phyloP scores from a whole-genome alignment of 352 stramenopile genomes.

The Globisporangium iwayamae region DNA sequence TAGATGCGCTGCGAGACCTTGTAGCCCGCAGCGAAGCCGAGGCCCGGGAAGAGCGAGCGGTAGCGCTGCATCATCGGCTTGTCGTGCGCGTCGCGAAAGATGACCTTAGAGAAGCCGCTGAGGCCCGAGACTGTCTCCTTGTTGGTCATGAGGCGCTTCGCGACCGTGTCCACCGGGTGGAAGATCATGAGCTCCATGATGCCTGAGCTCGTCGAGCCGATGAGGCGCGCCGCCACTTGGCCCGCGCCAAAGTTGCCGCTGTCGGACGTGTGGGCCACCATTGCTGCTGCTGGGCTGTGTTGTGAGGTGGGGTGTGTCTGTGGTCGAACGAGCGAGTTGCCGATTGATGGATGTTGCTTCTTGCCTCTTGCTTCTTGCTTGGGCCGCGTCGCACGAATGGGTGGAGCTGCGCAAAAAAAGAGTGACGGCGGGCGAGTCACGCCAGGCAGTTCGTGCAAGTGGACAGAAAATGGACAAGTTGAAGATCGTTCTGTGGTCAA shows the following conservation, averaged over 20 bases:
- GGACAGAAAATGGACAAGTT: neutral
- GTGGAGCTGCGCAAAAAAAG: neutral
- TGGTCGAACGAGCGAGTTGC: conserved; percentile 12
- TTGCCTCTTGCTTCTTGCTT: neutral
- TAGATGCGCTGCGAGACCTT: conserved; percentile 97
- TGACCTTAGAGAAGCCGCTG: conserved; percentile 65
- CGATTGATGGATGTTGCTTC: conserved; percentile 10
- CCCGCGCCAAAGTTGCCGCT: conserved; percentile 38
- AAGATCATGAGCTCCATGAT: conserved; percentile 94
- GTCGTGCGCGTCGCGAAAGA: conserved; percentile 87
- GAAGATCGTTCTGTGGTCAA: conserved; percentile 3
- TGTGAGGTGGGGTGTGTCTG: conserved; percentile 7
- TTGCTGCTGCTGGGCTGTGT: conserved; percentile 16
- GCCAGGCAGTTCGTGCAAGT: too few relatives aligned
- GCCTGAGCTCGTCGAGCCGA: conserved; percentile 90
- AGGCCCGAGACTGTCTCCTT: conserved; percentile 54
- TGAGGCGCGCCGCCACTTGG: conserved; percentile 72
- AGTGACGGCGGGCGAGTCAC: conserved; percentile 1
- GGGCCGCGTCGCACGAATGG: neutral
- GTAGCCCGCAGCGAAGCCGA: conserved; percentile 94
- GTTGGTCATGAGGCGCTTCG: conserved; percentile 95
- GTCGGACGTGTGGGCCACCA: conserved; percentile 48
- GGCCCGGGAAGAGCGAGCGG: conserved; percentile 87
- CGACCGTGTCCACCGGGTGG: conserved; percentile 94
- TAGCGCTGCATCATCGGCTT: conserved; percentile 79